Evolutionary conservation across 176 grass and related monocot species (phyloP).

Genomic region (Oryza nivara): DNA sequence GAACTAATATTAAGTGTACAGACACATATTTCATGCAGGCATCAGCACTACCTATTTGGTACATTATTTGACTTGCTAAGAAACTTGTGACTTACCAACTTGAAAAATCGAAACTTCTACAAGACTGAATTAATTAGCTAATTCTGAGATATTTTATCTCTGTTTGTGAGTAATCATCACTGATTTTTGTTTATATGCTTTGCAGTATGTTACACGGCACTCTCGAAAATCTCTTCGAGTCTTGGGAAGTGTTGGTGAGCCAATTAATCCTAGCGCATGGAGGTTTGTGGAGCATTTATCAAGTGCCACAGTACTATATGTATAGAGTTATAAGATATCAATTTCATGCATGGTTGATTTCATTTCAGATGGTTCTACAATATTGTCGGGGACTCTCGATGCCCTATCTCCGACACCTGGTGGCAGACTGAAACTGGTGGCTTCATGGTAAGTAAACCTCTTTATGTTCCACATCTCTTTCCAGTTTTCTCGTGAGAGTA

Average conservation of each 20-base stretch:
- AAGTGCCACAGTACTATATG: conserved; percentile 34
- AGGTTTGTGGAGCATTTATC: conserved; percentile 55
- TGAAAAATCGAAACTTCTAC: not conserved
- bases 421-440: conserved; percentile 99
- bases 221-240: conserved; percentile 92
- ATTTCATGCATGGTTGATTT: conserved; percentile 40
- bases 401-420: conserved; percentile 97
- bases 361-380: conserved; percentile 88
- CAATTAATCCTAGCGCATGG: conserved; percentile 99
- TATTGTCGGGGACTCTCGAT: conserved; percentile 81
- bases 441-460: conserved; percentile 68
- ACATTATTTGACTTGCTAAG: conserved; percentile 21
- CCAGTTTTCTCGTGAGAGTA: conserved; percentile 9
- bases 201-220: conserved; percentile 82
- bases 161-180: conserved; percentile 8
- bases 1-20: conserved; percentile 10
- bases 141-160: not conserved
- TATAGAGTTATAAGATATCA: conserved; percentile 29
- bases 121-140: not conserved
- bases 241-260: conserved; percentile 91
- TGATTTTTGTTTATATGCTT: conserved; percentile 42
- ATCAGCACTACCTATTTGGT: not conserved
- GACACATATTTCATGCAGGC: not conserved
- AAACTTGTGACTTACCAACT: conserved; percentile 11
- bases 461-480: conserved; percentile 13